A percentile compares a stretch with the other conserved stretches of the same genome.
Evolutionary conservation across 495 filamentous ascomycete species (phyloP).

Genomic region (Beverwykella pulmonaria): DNA sequence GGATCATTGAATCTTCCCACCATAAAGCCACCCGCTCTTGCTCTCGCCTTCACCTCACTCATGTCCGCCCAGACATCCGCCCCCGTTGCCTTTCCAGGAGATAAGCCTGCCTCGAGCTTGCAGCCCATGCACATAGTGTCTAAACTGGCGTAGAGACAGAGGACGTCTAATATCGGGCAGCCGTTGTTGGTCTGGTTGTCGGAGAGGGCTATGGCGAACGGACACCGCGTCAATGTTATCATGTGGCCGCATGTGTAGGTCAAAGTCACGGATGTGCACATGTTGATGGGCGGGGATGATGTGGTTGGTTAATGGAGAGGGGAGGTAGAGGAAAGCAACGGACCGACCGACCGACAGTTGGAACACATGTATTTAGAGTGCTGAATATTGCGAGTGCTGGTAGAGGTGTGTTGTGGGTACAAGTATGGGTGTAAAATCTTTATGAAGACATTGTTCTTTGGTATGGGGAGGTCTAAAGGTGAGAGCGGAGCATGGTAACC

Average conservation of each 20-base stretch:
- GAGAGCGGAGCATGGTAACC: too few species aligned
- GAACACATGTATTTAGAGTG: too few species aligned
- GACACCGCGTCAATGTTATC: conserved; percentile 1
- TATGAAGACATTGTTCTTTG: too few species aligned
- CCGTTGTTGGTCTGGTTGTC: background rate
- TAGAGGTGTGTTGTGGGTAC: background rate
- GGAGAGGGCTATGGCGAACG: background rate
- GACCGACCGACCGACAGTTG: too few species aligned
- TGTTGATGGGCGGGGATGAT: background rate
- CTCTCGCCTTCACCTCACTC: background rate
- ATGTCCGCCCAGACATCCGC: background rate
- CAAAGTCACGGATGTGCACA: conserved; percentile 7
- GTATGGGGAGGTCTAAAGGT: too few species aligned
- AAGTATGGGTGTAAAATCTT: too few species aligned
- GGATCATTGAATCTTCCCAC: too few species aligned
- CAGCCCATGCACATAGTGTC: conserved; percentile 3
- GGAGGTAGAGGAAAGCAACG: background rate
- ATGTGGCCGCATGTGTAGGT: conserved; percentile 9
- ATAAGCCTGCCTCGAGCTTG: background rate
- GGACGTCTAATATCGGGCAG: background rate
- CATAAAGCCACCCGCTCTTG: too few species aligned
- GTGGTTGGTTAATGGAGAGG: background rate
- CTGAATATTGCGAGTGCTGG: too few species aligned
- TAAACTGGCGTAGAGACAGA: background rate
- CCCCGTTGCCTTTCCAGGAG: background rate